A percentile compares a stretch with the other conserved stretches of the same genome.
Conservation (phyloP, 1,139 yeast species). For the Pichia sp. region DNA sequence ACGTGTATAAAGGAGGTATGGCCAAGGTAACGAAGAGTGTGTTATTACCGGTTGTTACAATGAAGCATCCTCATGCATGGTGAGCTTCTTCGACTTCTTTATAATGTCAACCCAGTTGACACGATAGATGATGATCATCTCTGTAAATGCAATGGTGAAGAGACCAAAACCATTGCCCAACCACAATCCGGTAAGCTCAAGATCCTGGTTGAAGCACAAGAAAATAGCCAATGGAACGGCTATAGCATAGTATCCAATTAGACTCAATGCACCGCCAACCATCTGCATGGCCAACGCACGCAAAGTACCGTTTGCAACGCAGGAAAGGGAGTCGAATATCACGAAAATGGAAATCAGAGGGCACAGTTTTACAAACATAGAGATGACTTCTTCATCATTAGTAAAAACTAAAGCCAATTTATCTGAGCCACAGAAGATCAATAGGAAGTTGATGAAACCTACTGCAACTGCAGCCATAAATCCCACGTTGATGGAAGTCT, state of each 20-base stretch:
- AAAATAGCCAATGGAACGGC: constrained; percentile 67
- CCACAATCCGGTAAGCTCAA: constrained; percentile 74
- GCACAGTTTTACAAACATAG: constrained; percentile 41
- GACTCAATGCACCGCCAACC: constrained; percentile 73
- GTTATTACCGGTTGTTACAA: neutral
- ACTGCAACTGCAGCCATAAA: constrained; percentile 49
- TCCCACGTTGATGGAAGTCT: constrained; percentile 59
- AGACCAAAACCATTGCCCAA: constrained; percentile 78
- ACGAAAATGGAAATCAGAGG: constrained; percentile 73
- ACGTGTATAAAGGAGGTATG: neutral
- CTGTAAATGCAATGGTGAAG: constrained; percentile 58
- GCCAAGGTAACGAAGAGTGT: neutral
- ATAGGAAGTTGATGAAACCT: constrained; percentile 49
- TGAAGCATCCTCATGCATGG: constrained; percentile 4
- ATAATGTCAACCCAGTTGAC: constrained; percentile 50
- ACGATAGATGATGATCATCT: constrained; percentile 41
- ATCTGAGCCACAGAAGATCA: constrained; percentile 45
- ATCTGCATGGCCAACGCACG: constrained; percentile 86
- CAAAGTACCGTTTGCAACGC: constrained; percentile 76
- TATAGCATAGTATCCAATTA: constrained; percentile 62
- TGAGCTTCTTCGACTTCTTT: constrained; percentile 15
- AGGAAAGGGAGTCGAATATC: constrained; percentile 73
- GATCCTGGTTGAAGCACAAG: constrained; percentile 48
- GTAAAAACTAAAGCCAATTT: constrained; percentile 64
- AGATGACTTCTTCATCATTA: constrained; percentile 56